Conservation (phyloP, 495 filamentous ascomycete species). For the Neurospora pannonica region DNA sequence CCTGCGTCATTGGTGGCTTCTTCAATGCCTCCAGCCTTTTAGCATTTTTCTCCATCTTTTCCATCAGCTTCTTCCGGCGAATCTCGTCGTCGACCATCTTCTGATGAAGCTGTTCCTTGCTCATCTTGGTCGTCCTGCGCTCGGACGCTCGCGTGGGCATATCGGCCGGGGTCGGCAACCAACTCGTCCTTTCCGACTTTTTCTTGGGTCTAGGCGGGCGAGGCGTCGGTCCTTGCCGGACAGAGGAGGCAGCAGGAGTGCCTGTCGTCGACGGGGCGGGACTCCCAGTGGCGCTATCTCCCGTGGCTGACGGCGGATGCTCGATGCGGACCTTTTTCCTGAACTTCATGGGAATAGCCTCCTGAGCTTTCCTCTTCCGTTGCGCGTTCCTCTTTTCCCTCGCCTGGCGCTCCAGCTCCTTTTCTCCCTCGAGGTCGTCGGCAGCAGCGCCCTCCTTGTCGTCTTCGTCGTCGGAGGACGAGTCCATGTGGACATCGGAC, state of each 20-base stretch:
- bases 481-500: conserved; percentile 72
- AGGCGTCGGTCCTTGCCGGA: neutral
- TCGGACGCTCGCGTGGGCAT: conserved; percentile 74
- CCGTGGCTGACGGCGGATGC: conserved; percentile 16
- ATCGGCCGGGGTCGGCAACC: conserved; percentile 73
- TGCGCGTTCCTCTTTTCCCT: conserved; percentile 37
- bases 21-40: conserved; percentile 66
- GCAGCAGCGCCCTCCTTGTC: conserved; percentile 63
- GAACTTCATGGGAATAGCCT: conserved; percentile 42
- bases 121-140: conserved; percentile 71
- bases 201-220: conserved; percentile 65
- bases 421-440: conserved; percentile 59
- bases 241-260: neutral
- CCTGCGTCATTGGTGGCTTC: conserved; percentile 77
- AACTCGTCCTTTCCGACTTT: conserved; percentile 84
- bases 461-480: conserved; percentile 73
- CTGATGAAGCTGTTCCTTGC: conserved; percentile 72
- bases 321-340: conserved; percentile 49
- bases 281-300: conserved; percentile 35
- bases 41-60: conserved; percentile 80
- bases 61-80: conserved; percentile 65
- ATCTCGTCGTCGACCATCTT: conserved; percentile 78
- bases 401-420: conserved; percentile 53
- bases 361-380: conserved; percentile 72
- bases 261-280: conserved; percentile 17